These are phyloP conservation scores for Melastoma candidum DNA, from an alignment of 441 rosid species.

Conservation along the genomic window DNA sequence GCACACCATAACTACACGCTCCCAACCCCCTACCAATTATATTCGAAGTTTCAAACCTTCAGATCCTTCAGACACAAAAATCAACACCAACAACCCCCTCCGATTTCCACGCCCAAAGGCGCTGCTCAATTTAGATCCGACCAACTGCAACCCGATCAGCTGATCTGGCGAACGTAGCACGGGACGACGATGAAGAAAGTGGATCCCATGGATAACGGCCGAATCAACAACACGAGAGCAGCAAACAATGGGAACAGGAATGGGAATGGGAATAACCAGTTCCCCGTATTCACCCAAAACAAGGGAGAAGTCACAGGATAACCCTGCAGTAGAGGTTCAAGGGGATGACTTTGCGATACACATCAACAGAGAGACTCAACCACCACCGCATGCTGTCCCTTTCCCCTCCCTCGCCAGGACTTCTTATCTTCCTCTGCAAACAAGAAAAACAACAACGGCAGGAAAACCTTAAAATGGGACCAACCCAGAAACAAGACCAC, in stretches of 20 bases:
- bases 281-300: neutral
- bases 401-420: neutral
- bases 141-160: slow-evolving; percentile 25
- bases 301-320: slow-evolving; percentile 1
- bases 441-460: too few species aligned
- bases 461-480: too few species aligned
- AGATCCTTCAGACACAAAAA: slow-evolving; percentile 12
- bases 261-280: neutral
- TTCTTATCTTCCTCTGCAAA: too few species aligned
- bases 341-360: slow-evolving; percentile 3
- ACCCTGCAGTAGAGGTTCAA: slow-evolving; percentile 9
- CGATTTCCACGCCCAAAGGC: slow-evolving; percentile 2
- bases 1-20: slow-evolving; percentile 40
- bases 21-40: slow-evolving; percentile 20
- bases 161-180: slow-evolving; percentile 61
- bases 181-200: slow-evolving; percentile 57
- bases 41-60: slow-evolving; percentile 9
- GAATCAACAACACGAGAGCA: neutral
- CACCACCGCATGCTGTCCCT: slow-evolving; percentile 5
- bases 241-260: neutral
- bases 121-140: too few species aligned
- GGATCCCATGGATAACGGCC: slow-evolving; percentile 44
- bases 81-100: slow-evolving; percentile 1
- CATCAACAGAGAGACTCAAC: slow-evolving; percentile 8
- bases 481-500: too few species aligned